Conservation (phyloP, 345 rosid genomes). For the Eucalyptus sp. region DNA sequence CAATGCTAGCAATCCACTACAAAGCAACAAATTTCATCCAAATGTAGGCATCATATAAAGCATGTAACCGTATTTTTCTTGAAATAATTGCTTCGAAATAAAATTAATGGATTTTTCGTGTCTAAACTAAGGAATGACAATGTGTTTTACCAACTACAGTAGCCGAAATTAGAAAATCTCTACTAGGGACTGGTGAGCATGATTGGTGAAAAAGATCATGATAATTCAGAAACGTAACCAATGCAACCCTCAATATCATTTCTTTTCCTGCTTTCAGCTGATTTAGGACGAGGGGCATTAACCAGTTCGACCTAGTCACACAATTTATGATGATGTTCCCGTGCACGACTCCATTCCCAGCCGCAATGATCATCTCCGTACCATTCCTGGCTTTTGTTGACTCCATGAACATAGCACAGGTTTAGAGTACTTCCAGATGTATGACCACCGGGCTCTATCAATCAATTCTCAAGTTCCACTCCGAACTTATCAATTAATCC, state of each 20-base stretch:
- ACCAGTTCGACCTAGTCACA: background rate
- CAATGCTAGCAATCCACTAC: background rate
- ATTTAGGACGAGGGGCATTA: background rate
- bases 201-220: background rate
- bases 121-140: background rate
- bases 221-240: background rate
- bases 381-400: background rate
- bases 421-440: background rate
- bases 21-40: background rate
- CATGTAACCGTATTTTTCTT: background rate
- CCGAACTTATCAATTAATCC: too few species aligned
- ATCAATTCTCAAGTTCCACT: too few species aligned
- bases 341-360: background rate
- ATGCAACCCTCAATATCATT: background rate
- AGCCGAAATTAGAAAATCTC: background rate
- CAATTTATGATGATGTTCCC: background rate
- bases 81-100: background rate
- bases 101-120: background rate
- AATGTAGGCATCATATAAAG: background rate
- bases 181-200: background rate
- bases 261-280: background rate
- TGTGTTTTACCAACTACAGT: background rate
- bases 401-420: background rate
- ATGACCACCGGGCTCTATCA: too few species aligned
- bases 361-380: background rate